These are phyloP conservation scores for Oenanthe sinensis DNA, from an alignment of 129 eudicot genomes.

Conservation along the genomic window DNA sequence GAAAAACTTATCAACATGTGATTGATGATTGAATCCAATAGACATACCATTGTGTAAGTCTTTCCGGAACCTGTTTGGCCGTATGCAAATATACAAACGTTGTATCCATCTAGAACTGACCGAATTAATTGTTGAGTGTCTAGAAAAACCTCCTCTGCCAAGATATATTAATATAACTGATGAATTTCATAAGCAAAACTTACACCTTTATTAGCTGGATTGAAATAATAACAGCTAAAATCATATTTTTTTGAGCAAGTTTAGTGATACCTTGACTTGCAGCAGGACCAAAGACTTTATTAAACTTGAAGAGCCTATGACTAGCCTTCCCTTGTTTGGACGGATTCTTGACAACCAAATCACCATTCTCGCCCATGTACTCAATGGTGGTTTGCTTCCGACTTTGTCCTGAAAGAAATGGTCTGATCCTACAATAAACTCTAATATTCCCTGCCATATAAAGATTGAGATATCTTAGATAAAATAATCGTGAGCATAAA, in stretches of 20 bases:
- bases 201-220: neutral
- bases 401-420: conserved; percentile 67
- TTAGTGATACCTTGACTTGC: conserved; percentile 64
- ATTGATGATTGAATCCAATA: neutral
- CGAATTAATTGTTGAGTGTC: conserved; percentile 82
- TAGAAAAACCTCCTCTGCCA: conserved; percentile 69
- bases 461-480: conserved; percentile 5
- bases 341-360: conserved; percentile 69
- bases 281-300: conserved; percentile 75
- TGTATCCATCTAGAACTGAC: conserved; percentile 80
- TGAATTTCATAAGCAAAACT: neutral
- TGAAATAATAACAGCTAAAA: neutral
- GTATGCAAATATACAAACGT: conserved; percentile 85
- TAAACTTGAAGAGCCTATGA: conserved; percentile 67
- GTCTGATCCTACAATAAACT: conserved; percentile 84
- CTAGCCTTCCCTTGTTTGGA: conserved; percentile 68
- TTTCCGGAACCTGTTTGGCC: conserved; percentile 96
- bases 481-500: neutral
- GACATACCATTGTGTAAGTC: conserved; percentile 78
- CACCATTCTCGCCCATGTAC: conserved; percentile 84
- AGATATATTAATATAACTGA: conserved; percentile 7
- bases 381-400: conserved; percentile 54
- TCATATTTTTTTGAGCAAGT: neutral
- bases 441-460: conserved; percentile 64
- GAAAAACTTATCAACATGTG: neutral